A percentile compares a stretch with the other conserved stretches of the same genome.
These are phyloP conservation scores for Brassica rapa DNA, from an alignment of 345 rosid species.

Conservation along the genomic window DNA sequence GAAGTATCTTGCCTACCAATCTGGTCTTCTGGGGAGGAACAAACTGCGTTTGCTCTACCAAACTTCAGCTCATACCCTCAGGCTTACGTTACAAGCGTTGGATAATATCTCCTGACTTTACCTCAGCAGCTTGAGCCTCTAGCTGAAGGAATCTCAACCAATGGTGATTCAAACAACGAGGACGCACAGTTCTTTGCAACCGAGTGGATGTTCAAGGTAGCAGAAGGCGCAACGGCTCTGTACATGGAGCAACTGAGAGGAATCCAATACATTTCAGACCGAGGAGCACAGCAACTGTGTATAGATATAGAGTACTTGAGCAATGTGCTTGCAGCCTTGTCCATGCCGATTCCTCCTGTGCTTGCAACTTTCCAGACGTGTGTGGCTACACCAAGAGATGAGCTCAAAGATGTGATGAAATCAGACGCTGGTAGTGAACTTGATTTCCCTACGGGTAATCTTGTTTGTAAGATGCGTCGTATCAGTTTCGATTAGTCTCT, in stretches of 20 bases:
- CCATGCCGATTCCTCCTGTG: too few relatives aligned
- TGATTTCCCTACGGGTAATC: too few relatives aligned
- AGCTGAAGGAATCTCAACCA: constrained; percentile 87
- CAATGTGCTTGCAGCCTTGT: too few relatives aligned
- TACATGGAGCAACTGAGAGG: constrained; percentile 96
- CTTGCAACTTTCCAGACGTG: too few relatives aligned
- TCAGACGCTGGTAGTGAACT: too few relatives aligned
- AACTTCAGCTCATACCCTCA: constrained; percentile 96
- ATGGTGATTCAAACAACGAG: constrained; percentile 68
- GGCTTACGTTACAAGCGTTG: constrained; percentile 81
- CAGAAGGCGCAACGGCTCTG: constrained; percentile 89
- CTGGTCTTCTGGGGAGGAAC: constrained; percentile 92
- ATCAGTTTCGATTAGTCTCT: too few relatives aligned
- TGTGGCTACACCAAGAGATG: too few relatives aligned
- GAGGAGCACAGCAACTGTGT: too few relatives aligned
- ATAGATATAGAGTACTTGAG: too few relatives aligned
- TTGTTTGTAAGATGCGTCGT: too few relatives aligned
- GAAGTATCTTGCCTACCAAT: constrained; percentile 51
- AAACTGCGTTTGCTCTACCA: constrained; percentile 75
- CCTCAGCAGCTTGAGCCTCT: constrained; percentile 98
- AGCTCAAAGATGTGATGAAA: too few relatives aligned
- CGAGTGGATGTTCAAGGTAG: constrained; percentile 99
- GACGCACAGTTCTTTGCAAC: constrained; percentile 94
- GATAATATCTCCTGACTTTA: constrained; percentile 95
- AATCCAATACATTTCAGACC: constrained; percentile 27